A percentile compares a stretch with the other conserved stretches of the same genome.
phyloP scores from a whole-genome alignment of 768 basidiomycete genomes.

The Trichaptum fuscoviolaceum region DNA sequence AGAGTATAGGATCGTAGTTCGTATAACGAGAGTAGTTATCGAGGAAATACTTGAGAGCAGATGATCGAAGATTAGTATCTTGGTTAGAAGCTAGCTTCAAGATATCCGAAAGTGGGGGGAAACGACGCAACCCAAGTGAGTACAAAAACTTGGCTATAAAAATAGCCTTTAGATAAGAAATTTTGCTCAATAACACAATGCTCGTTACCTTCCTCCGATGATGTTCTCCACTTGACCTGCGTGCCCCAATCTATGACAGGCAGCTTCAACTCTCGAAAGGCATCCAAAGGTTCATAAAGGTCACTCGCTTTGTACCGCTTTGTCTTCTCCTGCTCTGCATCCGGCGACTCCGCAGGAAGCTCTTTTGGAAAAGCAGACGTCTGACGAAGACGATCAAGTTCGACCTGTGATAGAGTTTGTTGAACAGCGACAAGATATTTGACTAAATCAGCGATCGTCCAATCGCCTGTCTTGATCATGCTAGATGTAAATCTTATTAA shows the following conservation, averaged over 20 bases:
- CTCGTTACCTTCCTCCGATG: constrained; percentile 79
- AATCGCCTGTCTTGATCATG: constrained; percentile 86
- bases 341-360: constrained; percentile 14
- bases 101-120: constrained; percentile 61
- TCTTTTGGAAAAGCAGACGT: constrained; percentile 78
- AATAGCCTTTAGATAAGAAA: constrained; percentile 1
- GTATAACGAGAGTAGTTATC: constrained; percentile 66
- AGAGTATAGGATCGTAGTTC: constrained; percentile 51
- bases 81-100: constrained; percentile 63
- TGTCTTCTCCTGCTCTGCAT: constrained; percentile 27
- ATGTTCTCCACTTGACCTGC: constrained; percentile 69
- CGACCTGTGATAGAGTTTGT: constrained; percentile 48
- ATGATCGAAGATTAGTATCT: constrained; percentile 43
- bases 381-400: constrained; percentile 50
- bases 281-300: constrained; percentile 79
- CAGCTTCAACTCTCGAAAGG: constrained; percentile 65
- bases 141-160: constrained; percentile 72
- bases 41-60: constrained; percentile 77
- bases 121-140: constrained; percentile 60
- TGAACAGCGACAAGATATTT: constrained; percentile 85
- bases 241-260: constrained; percentile 87
- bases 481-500: constrained; percentile 28
- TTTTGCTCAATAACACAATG: constrained; percentile 3
- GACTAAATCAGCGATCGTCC: constrained; percentile 80
- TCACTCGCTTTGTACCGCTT: constrained; percentile 59